These are phyloP conservation scores for Ophiostoma himal-ulmi DNA, from an alignment of 2,329 filamentous ascomycete genomes.

Conservation along the genomic window DNA sequence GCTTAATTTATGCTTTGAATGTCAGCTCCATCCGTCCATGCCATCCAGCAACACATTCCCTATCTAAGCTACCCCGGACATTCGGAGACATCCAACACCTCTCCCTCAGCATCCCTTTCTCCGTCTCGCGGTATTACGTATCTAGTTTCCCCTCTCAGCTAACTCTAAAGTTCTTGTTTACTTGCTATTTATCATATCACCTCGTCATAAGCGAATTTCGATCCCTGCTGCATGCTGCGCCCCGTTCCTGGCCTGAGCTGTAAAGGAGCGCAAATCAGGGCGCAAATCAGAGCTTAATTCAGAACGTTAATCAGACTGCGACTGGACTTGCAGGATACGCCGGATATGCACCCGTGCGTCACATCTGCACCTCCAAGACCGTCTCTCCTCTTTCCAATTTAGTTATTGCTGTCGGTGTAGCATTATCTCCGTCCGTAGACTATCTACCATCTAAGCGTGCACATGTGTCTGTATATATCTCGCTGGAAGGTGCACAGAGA, in stretches of 20 bases:
- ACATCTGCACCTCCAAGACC: neutral
- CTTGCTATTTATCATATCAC: neutral
- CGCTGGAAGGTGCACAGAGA: no score
- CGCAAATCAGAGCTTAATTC: neutral
- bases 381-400: neutral
- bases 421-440: neutral
- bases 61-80: neutral
- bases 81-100: neutral
- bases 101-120: neutral
- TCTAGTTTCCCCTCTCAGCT: neutral
- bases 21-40: neutral
- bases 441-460: no score
- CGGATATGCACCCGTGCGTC: neutral
- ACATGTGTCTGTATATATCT: no score
- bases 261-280: neutral
- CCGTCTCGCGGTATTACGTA: neutral
- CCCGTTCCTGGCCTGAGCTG: slow-evolving; percentile 1
- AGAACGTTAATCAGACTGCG: neutral
- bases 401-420: neutral
- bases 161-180: neutral
- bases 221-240: slow-evolving; percentile 12
- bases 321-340: neutral
- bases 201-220: neutral
- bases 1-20: no score
- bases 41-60: no score